A percentile compares a stretch with the other conserved stretches of the same genome.
These are phyloP conservation scores for Prunus salicina DNA, from an alignment of 306 rosid species.

Conservation along the genomic window DNA sequence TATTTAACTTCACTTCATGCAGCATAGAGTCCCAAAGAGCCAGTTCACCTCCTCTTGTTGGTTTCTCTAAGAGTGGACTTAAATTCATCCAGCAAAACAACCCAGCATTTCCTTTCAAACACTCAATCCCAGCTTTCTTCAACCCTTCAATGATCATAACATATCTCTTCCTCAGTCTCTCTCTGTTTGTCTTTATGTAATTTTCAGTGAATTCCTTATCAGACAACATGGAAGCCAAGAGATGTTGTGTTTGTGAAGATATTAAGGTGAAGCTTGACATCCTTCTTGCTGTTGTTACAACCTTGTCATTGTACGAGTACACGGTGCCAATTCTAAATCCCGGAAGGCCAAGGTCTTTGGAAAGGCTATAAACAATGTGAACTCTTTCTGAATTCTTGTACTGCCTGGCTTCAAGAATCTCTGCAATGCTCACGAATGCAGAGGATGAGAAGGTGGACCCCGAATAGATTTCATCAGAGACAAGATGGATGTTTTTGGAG, in stretches of 20 bases:
- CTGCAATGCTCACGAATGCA: conserved; percentile 70
- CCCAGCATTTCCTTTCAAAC: conserved; percentile 88
- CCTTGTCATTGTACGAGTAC: conserved; percentile 78
- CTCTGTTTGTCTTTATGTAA: conserved; percentile 61
- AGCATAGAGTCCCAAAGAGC: conserved; percentile 57
- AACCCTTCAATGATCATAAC: conserved; percentile 70
- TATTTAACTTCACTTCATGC: conserved; percentile 62
- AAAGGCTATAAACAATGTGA: conserved; percentile 92
- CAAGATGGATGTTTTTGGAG: conserved; percentile 77
- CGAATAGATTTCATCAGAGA: conserved; percentile 93
- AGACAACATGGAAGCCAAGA: conserved; percentile 73
- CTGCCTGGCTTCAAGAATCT: conserved; percentile 41
- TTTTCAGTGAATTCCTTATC: conserved; percentile 50
- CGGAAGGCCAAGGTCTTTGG: conserved; percentile 88
- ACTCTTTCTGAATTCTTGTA: conserved; percentile 60
- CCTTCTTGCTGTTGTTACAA: conserved; percentile 78
- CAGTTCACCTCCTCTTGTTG: conserved; percentile 66
- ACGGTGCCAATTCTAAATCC: conserved; percentile 88
- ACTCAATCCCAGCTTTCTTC: conserved; percentile 61
- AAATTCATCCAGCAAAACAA: conserved; percentile 94
- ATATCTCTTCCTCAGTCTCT: conserved; percentile 64
- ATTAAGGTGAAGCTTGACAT: conserved; percentile 93
- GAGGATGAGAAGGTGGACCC: conserved; percentile 71
- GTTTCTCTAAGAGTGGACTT: conserved; percentile 52
- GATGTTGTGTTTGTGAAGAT: conserved; percentile 82